Base-by-base conservation (phyloP, 805 yeast species). In the Pichia scutulata region DNA sequence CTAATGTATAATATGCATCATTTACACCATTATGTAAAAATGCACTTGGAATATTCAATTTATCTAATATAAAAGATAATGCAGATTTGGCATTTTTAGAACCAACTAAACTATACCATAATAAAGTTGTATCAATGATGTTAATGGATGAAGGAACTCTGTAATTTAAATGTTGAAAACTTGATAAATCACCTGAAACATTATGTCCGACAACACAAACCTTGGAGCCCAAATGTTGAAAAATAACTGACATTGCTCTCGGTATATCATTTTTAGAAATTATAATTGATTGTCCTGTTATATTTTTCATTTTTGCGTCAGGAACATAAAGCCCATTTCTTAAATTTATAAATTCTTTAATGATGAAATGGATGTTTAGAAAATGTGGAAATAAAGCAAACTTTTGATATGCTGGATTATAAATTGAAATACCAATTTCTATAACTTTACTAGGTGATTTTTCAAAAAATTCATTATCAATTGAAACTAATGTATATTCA, bases 21-120 rank as follows among this genome's bases (percentile, higher is more conserved):
- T 65, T 65, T 30, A 54, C 68, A 10, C 64, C 69, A 49, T 65
- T 65, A 46, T 65, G 69, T 22, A 64, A 50, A 40, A 53, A 65
- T 2, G 65, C 56, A 53, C 58, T 47, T 1, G 69, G 69, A 14
- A 65, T 55, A 21, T 57, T 53, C 13, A 65, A 51, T 42, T 58
- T 62, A 22, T 64, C 61, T 28, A 65, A 50, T 23, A 64, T 50
- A 45, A 52, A 65, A n/a, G 55, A 44, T 16, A 65, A 52, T 1
- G 61, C 54, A 16, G 56, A 46, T 47, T 56, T 61, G 12, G 45
- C 41, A 28, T 50, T 50, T 9, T 30, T 41, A 5, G 53, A 42
- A 1, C 50, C 47, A 18, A 52, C 33, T 22, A 61, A 45, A 22
- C 64, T 60, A 18, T 50, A 42, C 70, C 70, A 63, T 23, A 65